Base-by-base conservation (phyloP, 345 rosid species). In the Eutrema heterophyllum region DNA sequence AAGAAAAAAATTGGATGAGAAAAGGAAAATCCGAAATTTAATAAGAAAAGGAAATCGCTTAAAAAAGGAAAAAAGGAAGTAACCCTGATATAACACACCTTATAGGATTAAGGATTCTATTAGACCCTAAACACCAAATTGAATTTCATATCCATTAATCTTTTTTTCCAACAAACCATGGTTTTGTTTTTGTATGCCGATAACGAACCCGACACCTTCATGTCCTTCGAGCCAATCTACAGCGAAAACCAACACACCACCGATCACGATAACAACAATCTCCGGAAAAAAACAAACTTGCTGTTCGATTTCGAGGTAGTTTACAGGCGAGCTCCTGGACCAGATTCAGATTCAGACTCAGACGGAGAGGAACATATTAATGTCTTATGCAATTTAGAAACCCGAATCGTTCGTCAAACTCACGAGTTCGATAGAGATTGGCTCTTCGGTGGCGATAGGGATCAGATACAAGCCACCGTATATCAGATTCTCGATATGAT, bases 371-470 rank as follows among this genome's bases (percentile, higher is more conserved):
- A 35, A 9, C 27, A 33, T 56, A 26, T 56, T 4, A 10, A 21
- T 21, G 24, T 21, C 24, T 21, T 21, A 21, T 21, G 27, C 43
- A 8, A 35, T 12, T 56, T 56, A 56, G 62, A 56, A 9, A 35
- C 43, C 9, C 43, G 62, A 15, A 9, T 9, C 27, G 27, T 35
- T 56, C 43, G 2, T 56, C 43, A 56, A 35, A 35, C 43, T 12
- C 27, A 35, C 62, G 62, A 33, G 62, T 56, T 56, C 43, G 62
- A 35, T 35, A 35, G 8, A 56, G 62, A 56, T 5, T 56, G 43
- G 62, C 62, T 56, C 62, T 35, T 56, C 27, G 62, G 62, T 35
- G 43, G 62, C 62, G 62, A 56, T 9, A 35, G 27, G 43, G 43
- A 35, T 18, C 62, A 56, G 62, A 56, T 56, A 35, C 3, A 56